Conservation (phyloP, 208 protist species). For the Leishmania mexicana region DNA sequence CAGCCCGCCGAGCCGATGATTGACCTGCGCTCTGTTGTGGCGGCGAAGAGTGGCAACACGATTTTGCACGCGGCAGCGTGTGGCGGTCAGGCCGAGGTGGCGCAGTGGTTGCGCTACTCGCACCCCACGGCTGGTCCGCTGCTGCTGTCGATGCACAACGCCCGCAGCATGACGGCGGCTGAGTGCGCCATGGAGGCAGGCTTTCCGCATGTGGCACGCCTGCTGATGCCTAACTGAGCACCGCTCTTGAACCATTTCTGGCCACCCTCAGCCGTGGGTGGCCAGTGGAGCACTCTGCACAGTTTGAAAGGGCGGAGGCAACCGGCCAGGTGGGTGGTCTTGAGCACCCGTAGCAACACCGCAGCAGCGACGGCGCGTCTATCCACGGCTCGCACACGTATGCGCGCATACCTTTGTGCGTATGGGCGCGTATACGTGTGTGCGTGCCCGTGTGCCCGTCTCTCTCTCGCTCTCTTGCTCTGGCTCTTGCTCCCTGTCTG, state of each 20-base stretch:
- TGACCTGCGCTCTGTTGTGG: conserved; percentile 54
- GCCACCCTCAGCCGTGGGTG: neutral
- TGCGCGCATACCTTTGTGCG: conserved; percentile 30
- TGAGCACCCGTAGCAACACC: neutral
- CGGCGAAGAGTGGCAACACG: conserved; percentile 67
- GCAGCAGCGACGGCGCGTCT: neutral
- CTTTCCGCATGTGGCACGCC: conserved; percentile 55
- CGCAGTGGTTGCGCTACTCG: conserved; percentile 70
- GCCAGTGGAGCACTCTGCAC: neutral
- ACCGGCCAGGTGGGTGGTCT: neutral
- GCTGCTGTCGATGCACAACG: conserved; percentile 51
- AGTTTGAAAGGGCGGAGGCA: neutral
- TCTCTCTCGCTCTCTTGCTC: neutral
- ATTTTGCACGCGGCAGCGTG: conserved; percentile 76
- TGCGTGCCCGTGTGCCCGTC: neutral
- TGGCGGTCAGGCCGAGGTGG: conserved; percentile 54
- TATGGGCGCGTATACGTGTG: conserved; percentile 16
- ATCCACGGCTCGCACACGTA: neutral
- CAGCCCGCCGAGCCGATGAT: conserved; percentile 42
- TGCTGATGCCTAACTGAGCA: conserved; percentile 46
- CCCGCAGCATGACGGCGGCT: conserved; percentile 55
- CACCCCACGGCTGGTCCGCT: conserved; percentile 44
- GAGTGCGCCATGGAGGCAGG: conserved; percentile 76
- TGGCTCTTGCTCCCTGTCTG: neutral
- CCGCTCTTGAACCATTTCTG: neutral